phyloP scores from a whole-genome alignment of 2,329 filamentous ascomycete species.

The Verticillium nonalfalfae region DNA sequence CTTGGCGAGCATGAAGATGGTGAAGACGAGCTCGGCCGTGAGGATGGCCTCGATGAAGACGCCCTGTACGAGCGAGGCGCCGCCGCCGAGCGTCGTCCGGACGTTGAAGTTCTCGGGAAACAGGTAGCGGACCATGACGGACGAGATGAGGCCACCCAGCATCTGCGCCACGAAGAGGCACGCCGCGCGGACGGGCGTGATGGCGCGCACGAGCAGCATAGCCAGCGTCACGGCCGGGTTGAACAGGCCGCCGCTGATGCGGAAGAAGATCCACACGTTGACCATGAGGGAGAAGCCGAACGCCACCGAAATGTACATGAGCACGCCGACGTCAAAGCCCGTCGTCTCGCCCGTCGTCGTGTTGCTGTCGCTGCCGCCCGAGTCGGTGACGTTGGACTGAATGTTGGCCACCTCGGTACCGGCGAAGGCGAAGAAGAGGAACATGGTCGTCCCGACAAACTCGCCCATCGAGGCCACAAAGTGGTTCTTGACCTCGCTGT shows the following conservation, averaged over 20 bases:
- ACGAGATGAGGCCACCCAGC: slow-evolving; percentile 35
- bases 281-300: slow-evolving; percentile 38
- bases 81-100: slow-evolving; percentile 30
- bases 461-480: slow-evolving; percentile 29
- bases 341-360: slow-evolving; percentile 36
- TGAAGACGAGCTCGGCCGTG: slow-evolving; percentile 39
- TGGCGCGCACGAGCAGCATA: slow-evolving; percentile 41
- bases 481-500: slow-evolving; percentile 37
- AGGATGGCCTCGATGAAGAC: slow-evolving; percentile 43
- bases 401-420: slow-evolving; percentile 33
- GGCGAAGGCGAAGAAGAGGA: slow-evolving; percentile 36
- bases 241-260: slow-evolving; percentile 32
- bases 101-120: slow-evolving; percentile 37
- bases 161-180: slow-evolving; percentile 46
- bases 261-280: slow-evolving; percentile 42
- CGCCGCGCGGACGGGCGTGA: slow-evolving; percentile 35
- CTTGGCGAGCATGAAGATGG: slow-evolving; percentile 45
- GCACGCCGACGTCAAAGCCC: slow-evolving; percentile 34
- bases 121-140: slow-evolving; percentile 32
- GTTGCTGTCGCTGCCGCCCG: slow-evolving; percentile 14
- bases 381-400: slow-evolving; percentile 19
- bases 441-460: slow-evolving; percentile 34
- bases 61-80: slow-evolving; percentile 34
- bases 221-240: slow-evolving; percentile 40
- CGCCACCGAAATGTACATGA: slow-evolving; percentile 33